These are phyloP conservation scores for Lipomyces orientalis DNA, from an alignment of 805 yeast species.

Conservation along the genomic window DNA sequence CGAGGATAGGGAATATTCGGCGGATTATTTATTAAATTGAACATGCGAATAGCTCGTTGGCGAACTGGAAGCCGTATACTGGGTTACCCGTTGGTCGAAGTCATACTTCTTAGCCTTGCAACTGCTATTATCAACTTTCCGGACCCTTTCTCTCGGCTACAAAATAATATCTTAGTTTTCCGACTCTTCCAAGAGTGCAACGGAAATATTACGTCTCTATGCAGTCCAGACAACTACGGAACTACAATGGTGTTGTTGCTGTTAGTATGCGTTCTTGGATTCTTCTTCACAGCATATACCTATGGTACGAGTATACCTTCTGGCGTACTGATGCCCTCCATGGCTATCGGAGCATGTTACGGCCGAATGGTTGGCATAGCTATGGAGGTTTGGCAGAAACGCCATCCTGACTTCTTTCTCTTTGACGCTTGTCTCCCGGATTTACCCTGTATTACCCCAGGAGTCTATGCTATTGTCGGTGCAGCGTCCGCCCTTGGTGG, in stretches of 20 bases:
- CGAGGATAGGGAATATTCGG: slow-evolving; percentile 26
- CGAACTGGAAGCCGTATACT: slow-evolving; percentile 37
- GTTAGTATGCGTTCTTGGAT: slow-evolving; percentile 56
- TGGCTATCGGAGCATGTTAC: slow-evolving; percentile 95
- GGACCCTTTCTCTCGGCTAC: slow-evolving; percentile 57
- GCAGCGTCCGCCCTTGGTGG: slow-evolving; percentile 85
- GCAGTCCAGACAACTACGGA: slow-evolving; percentile 38
- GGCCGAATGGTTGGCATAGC: slow-evolving; percentile 85
- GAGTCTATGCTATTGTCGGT: slow-evolving; percentile 87
- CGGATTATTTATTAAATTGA: slow-evolving; percentile 29
- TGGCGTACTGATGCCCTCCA: slow-evolving; percentile 96
- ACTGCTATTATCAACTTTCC: slow-evolving; percentile 66
- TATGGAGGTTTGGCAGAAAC: slow-evolving; percentile 57
- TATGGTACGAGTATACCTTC: slow-evolving; percentile 83
- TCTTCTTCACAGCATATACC: slow-evolving; percentile 67
- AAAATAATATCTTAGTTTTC: slow-evolving; percentile 62
- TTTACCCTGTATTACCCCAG: slow-evolving; percentile 72
- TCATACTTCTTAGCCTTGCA: slow-evolving; percentile 53
- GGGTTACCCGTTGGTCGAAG: slow-evolving; percentile 53
- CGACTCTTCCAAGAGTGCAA: slow-evolving; percentile 72
- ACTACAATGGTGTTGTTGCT: slow-evolving; percentile 44
- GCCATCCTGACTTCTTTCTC: slow-evolving; percentile 46
- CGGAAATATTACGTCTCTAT: slow-evolving; percentile 40
- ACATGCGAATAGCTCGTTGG: slow-evolving; percentile 36
- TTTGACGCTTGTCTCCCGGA: slow-evolving; percentile 52